Base-by-base conservation (phyloP, 2,329 filamentous ascomycete species). In the Pseudocercospora vitis region DNA sequence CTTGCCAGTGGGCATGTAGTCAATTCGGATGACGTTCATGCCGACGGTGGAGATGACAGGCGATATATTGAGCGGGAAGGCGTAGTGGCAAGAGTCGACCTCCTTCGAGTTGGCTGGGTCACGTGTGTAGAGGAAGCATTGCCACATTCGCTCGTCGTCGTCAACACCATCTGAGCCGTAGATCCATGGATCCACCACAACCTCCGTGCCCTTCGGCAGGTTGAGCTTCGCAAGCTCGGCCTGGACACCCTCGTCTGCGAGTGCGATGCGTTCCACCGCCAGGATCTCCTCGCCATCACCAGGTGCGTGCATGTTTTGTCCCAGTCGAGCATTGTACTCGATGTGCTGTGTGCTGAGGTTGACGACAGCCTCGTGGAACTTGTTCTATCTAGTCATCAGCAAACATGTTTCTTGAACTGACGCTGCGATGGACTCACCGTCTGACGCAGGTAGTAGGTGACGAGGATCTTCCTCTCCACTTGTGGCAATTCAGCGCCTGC, bases 381-480 rank as follows among this genome's bases (percentile, higher is more conserved):
- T 45, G 24, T 45, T 45, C 42, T 45, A 18, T 11, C 23, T 2
- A 9, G 18, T 8, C n/a, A 6, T 45, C 19, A 45, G 42, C 24
- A 7, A 19, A 6, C 12, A 19, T 12, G 12, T 21, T 14, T 1
- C 7, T 8, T 12, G 19, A 24, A n/a, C n/a, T 4, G 35, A 21
- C 7, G 16, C 16, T 18, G 7, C 28, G 8, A 3, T n/a, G 9
- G 26, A 51, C 75, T 66, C 67, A 84, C 82, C 5, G 83, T 86
- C 59, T 81, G 80, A 56, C 84, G 79, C 39, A 80, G 71, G 56
- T 81, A 84, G 48, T 77, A 75, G 4, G 78, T 77, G 5, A 78
- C 69, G 35, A 75, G 77, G 35, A 80, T 76, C 4, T 67, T 62
- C 1, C 78, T 77, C 52, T 82, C 76, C 45, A 83, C 74, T 67